Evolutionary conservation across 2,329 filamentous ascomycete species (phyloP), one percentile per base, ranked within the genome.

Genomic region (Trichoderma arundinaceum): DNA sequence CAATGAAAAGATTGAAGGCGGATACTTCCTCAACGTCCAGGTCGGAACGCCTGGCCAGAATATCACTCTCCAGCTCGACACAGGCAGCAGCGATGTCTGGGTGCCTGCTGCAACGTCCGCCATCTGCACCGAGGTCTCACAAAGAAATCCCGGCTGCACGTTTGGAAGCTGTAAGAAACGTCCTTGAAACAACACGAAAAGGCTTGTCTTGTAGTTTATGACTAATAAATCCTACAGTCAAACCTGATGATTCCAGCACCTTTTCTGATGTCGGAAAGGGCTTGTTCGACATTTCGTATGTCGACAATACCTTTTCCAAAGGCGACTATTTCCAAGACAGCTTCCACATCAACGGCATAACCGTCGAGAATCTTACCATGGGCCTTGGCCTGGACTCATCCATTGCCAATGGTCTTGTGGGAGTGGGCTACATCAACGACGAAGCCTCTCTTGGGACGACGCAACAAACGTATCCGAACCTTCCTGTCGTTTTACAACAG

Each of bases 11-110:
- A 69, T 70, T 7, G 71, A 77, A 53, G 85, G 85, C 15, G 77
- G 76, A 10, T 89, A 88, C 73, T 88, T 87, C 71, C 82, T 84
- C 17, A 82, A 82, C 22, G 83, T 87, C 67, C 75, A 78, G 32
- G 73, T 90, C 28, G 88, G 88, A 17, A 87, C 83, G 7, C 87
- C 87, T 0, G 75, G 77, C 12, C 87, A 90, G 71, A 75, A 81
- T 4, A 67, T 90, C 46, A 83, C 80, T 1, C 75, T 90, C 60
- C 85, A 88, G 73, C 79, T 90, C 51, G 87, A 90, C 74, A 90
- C 87, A 0, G 88, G 87, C 48, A 88, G 86, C 71, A 88, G 86
- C 67, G 88, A 90, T 75, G 82, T 87, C 22, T 90, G 88, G 87
- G 81, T 89, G 44, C 81, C 83, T 13, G 74, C 75, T 49, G 74